These are phyloP conservation scores for Mrakia frigida DNA, from an alignment of 768 basidiomycete genomes.

Conservation along the genomic window DNA sequence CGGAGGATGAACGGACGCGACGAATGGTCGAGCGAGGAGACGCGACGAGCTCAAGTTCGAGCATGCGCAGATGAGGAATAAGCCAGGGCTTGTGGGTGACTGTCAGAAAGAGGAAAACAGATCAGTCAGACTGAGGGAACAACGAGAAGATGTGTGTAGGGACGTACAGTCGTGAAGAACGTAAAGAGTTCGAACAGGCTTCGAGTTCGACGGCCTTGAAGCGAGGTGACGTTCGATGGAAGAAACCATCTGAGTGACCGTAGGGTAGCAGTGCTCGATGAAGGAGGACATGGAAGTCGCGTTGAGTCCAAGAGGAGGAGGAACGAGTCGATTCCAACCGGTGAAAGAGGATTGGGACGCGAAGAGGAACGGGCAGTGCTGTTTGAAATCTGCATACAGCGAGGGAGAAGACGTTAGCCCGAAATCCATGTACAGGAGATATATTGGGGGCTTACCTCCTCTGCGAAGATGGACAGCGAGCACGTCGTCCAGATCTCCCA, in stretches of 20 bases:
- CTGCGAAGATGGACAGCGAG: not conserved
- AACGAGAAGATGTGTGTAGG: not conserved
- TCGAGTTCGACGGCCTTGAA: not conserved
- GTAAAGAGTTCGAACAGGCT: not conserved
- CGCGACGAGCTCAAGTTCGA: not conserved
- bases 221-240: not conserved
- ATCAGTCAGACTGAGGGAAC: not conserved
- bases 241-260: not conserved
- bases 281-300: not conserved
- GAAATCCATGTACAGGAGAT: too few species aligned
- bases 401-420: too few species aligned
- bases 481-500: not conserved
- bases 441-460: constrained; percentile 10
- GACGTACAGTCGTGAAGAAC: not conserved
- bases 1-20: not conserved
- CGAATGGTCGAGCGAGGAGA: not conserved
- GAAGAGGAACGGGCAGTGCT: constrained; percentile 8
- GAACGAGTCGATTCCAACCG: not conserved
- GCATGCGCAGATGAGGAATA: not conserved
- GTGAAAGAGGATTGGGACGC: not conserved
- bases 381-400: not conserved
- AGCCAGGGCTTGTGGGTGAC: constrained; percentile 15
- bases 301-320: not conserved
- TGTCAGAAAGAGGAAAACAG: not conserved
- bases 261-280: not conserved